Conservation (phyloP, 306 rosid species). For the Mimosa pudica region DNA sequence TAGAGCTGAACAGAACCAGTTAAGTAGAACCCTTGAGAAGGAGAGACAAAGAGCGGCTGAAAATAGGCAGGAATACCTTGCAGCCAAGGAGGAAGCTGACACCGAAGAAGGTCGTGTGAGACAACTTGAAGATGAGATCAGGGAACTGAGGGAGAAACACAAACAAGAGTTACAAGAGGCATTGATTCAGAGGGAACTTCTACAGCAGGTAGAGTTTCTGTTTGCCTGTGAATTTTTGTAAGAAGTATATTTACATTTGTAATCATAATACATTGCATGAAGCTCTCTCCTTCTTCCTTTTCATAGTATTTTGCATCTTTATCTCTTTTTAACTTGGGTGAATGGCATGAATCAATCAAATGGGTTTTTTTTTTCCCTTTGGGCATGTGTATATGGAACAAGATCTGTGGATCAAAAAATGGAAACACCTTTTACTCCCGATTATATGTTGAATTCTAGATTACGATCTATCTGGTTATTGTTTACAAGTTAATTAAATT, state of each 20-base stretch:
- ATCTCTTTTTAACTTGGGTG: conserved; percentile 16
- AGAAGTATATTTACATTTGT: conserved; percentile 2
- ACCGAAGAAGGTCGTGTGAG: conserved; percentile 90
- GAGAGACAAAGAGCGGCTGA: conserved; percentile 99
- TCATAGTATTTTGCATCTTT: conserved; percentile 6
- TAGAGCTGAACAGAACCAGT: conserved; percentile 91
- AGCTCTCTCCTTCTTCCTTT: conserved; percentile 22
- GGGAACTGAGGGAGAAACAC: conserved; percentile 78
- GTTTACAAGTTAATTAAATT: conserved; percentile 34
- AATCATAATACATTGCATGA: conserved; percentile 21
- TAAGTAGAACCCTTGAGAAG: conserved; percentile 94
- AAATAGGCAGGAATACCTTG: conserved; percentile 96
- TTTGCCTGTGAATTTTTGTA: conserved; percentile 3
- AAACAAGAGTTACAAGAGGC: conserved; percentile 94
- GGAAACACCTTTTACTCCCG: conserved; percentile 20
- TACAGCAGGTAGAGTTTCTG: conserved; percentile 80
- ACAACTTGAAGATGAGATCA: conserved; percentile 88
- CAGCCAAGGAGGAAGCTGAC: conserved; percentile 97
- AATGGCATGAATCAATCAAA: conserved; percentile 23
- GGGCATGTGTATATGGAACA: conserved; percentile 17
- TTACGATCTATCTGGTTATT: conserved; percentile 23
- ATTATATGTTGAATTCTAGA: conserved; percentile 19
- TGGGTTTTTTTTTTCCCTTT: conserved; percentile 12
- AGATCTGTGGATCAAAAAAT: conserved; percentile 17
- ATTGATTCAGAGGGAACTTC: conserved; percentile 76